Conservation (phyloP, 1,284 basidiomycete species). For the Ustilago xerochloae region DNA sequence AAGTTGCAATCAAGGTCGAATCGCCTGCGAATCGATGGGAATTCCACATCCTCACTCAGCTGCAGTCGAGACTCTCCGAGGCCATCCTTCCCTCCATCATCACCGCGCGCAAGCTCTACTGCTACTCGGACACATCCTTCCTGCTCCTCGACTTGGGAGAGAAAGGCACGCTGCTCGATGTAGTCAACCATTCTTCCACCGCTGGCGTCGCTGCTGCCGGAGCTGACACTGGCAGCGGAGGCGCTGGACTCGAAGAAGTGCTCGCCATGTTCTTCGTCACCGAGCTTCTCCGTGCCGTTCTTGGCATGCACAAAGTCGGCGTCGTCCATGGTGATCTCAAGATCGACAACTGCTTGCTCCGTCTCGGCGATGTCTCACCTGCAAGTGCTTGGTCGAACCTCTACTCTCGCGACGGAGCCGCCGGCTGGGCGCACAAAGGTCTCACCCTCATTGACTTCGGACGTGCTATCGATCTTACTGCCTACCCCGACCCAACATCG, state of each 20-base stretch:
- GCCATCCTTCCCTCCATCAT: slow-evolving; percentile 52
- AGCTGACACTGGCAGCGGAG: slow-evolving; percentile 69
- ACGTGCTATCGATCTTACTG: slow-evolving; percentile 86
- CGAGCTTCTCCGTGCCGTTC: slow-evolving; percentile 85
- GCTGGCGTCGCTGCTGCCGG: slow-evolving; percentile 72
- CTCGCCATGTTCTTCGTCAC: slow-evolving; percentile 94
- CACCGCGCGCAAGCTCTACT: slow-evolving; percentile 55
- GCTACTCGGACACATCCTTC: slow-evolving; percentile 81
- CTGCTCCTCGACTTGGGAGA: slow-evolving; percentile 87
- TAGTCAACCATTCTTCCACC: slow-evolving; percentile 78
- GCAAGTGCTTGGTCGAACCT: slow-evolving; percentile 77
- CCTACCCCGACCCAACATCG: slow-evolving; percentile 73
- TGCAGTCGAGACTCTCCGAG: slow-evolving; percentile 71
- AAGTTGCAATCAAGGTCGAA: slow-evolving; percentile 92
- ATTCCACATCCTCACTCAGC: slow-evolving; percentile 83
- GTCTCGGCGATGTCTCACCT: slow-evolving; percentile 80
- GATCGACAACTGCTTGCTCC: slow-evolving; percentile 96
- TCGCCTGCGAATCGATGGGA: slow-evolving; percentile 92
- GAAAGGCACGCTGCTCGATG: slow-evolving; percentile 91
- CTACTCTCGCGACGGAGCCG: slow-evolving; percentile 80
- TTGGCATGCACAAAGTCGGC: slow-evolving; percentile 81
- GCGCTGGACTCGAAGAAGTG: slow-evolving; percentile 81
- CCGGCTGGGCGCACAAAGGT: slow-evolving; percentile 88
- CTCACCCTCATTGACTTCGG: slow-evolving; percentile 96
- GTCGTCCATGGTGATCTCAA: slow-evolving; percentile 98